Base-by-base conservation (phyloP, 441 rosid species). In the Gossypium davidsonii region DNA sequence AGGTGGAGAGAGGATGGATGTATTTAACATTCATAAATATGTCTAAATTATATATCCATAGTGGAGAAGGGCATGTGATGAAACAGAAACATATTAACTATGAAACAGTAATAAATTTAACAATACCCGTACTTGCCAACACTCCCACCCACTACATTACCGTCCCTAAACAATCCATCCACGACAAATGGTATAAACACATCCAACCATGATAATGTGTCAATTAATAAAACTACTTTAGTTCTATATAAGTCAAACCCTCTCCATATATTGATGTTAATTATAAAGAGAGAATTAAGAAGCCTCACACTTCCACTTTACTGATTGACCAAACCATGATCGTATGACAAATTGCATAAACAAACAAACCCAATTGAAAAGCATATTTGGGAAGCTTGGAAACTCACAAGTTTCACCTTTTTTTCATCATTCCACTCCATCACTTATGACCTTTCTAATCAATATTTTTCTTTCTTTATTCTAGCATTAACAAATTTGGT, bases 281-380 rank as follows among this genome's bases (percentile, higher is more conserved):
- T 3, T 14, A 14, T 53, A 37, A 58, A 46, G 70, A 52, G 57
- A 26, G 44, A 26, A 26, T 5, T 2, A 71, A 67, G 62, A 28
- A 75, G 52, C 69, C 72, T 71, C 17, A 66, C 69, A 60, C 74
- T 69, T 71, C 74, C 64, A 44, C 80, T 81, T 74, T 58, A 55
- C 52, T 73, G 5, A 58, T 12, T 75, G 56, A 76, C 81, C 42
- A 74, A 64, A 70, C 39, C 72, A 76, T 53, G 58, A 53, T 78
- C 80, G 71, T 67, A 56, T 14, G 60, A 31, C 73, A 57, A 42
- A 28, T 70, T 70, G 75, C 56, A 60, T 26, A 51, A 66, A 51
- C 61, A 12, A 57, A 58, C 62, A 58, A 73, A 62, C 63, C 23
- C 25, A 55, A n/a, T 20, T 34, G 17, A 26, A 52, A 62, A 55